These are phyloP conservation scores for Aspergillus flavus DNA, from an alignment of 2,329 filamentous ascomycete genomes.

Conservation along the genomic window DNA sequence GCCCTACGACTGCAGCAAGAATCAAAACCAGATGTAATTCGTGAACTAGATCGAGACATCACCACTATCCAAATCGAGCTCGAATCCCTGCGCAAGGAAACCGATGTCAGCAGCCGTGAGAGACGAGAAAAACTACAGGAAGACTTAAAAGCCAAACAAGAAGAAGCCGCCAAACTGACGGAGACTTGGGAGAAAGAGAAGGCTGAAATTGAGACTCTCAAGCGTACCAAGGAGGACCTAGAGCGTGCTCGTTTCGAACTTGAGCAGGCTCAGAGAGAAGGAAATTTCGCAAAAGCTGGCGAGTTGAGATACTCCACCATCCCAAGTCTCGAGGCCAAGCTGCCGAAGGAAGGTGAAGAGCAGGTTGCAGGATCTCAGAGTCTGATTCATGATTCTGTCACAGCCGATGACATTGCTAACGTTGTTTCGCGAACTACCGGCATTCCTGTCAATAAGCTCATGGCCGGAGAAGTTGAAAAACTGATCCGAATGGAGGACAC, in stretches of 20 bases:
- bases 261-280: conserved; percentile 82
- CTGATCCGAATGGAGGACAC: conserved; percentile 94
- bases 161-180: conserved; percentile 73
- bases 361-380: conserved; percentile 49
- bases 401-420: conserved; percentile 86
- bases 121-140: conserved; percentile 82
- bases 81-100: conserved; percentile 92
- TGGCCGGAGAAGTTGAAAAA: conserved; percentile 91
- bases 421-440: conserved; percentile 91
- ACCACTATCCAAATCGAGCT: conserved; percentile 98
- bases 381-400: conserved; percentile 92
- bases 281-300: conserved; percentile 87
- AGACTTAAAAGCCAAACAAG: conserved; percentile 74
- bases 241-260: conserved; percentile 84
- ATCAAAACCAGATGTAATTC: conserved; percentile 93
- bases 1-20: conserved; percentile 91
- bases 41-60: conserved; percentile 88
- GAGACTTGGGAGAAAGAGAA: conserved; percentile 90
- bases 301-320: conserved; percentile 89
- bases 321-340: conserved; percentile 73
- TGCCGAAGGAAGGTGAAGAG: conserved; percentile 72
- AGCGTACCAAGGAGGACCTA: conserved; percentile 83
- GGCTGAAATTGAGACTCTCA: conserved; percentile 81
- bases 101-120: conserved; percentile 84
- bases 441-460: conserved; percentile 89